Base-by-base conservation (phyloP, 2,329 filamentous ascomycete genomes). In the Ophiostoma pallidulum region DNA sequence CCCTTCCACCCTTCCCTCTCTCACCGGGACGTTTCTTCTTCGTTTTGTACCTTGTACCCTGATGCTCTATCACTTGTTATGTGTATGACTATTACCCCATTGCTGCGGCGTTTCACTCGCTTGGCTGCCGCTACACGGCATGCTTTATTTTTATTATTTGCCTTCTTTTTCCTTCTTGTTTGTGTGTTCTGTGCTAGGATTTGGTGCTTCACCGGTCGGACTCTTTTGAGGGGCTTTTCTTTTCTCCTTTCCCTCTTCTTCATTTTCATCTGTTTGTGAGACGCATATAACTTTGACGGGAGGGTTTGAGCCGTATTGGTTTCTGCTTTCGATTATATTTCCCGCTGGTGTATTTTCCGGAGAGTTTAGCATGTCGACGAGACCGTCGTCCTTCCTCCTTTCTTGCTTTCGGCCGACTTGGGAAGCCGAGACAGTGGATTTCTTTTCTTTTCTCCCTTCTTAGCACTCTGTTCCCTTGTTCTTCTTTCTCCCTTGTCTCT, bases 81-180 rank as follows among this genome's bases (percentile, higher is more conserved):
- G 47, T 48, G 41, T 41, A 51, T 40, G 46, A 48, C 35, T 45
- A 48, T 47, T 53, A n/a, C 55, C 44, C 47, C 59, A 48, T 50
- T 35, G 51, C 56, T n/a, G 37, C 32, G 39, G 33, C 32, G 33
- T 48, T n/a, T 31, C n/a, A 32, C 29, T 42, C 32, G 22, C 40
- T 37, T 48, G 45, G 45, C 29, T 41, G 22, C 29, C 18, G 18
- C 44, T 18, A 20, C 28, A 4, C 19, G 28, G 14, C 8, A 4
- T 26, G 18, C 22, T 24, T 20, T 42, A 26, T 36, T 29, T 38
- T 20, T 42, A 8, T 31, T 13, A 20, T 29, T 13, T 41, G 10
- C 14, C 14, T 20, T 36, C n/a, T 16, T 32, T 37, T 40, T 31
- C 3, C 28, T 38, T 16, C 32, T 6, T 41, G 20, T 24, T n/a